A percentile compares a stretch with the other conserved stretches of the same genome.
These are phyloP conservation scores for Anthostomella pinea DNA, from an alignment of 2,329 filamentous ascomycete species.

Conservation along the genomic window DNA sequence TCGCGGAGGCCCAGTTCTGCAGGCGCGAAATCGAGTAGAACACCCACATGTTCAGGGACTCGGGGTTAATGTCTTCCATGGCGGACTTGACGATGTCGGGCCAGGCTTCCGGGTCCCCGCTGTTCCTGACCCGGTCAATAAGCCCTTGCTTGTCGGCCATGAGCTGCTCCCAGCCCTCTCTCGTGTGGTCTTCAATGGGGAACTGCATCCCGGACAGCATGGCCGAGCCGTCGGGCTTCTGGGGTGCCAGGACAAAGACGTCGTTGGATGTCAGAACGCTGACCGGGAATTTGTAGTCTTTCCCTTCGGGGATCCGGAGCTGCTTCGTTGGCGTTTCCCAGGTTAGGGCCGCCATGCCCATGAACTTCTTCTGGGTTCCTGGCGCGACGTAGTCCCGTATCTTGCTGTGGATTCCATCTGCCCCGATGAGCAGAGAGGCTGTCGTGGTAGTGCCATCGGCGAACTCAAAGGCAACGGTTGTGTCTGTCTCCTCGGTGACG, in stretches of 20 bases:
- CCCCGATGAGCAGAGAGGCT: slow-evolving; percentile 49
- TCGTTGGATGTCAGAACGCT: slow-evolving; percentile 14
- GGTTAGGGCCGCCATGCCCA: slow-evolving; percentile 41
- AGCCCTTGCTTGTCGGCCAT: slow-evolving; percentile 18
- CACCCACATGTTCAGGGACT: slow-evolving; percentile 18
- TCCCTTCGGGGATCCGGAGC: slow-evolving; percentile 14
- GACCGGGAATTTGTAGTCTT: slow-evolving; percentile 18
- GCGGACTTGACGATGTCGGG: slow-evolving; percentile 15
- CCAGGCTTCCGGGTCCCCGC: slow-evolving; percentile 11
- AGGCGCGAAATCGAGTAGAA: slow-evolving; percentile 16
- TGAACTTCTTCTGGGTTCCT: slow-evolving; percentile 47
- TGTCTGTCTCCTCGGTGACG: slow-evolving; percentile 39
- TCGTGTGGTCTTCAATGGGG: slow-evolving; percentile 8
- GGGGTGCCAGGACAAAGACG: slow-evolving; percentile 18
- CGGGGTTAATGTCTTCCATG: slow-evolving; percentile 15
- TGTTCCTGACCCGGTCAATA: neutral
- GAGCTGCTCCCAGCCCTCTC: slow-evolving; percentile 13
- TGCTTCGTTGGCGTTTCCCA: slow-evolving; percentile 15
- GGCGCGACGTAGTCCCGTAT: slow-evolving; percentile 52
- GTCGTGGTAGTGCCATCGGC: slow-evolving; percentile 40
- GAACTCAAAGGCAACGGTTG: slow-evolving; percentile 45
- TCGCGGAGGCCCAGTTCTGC: slow-evolving; percentile 14
- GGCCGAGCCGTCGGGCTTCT: slow-evolving; percentile 16
- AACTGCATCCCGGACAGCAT: slow-evolving; percentile 20
- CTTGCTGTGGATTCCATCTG: slow-evolving; percentile 58